Base-by-base conservation (phyloP, 306 rosid genomes). In the Prunus kanzakura region DNA sequence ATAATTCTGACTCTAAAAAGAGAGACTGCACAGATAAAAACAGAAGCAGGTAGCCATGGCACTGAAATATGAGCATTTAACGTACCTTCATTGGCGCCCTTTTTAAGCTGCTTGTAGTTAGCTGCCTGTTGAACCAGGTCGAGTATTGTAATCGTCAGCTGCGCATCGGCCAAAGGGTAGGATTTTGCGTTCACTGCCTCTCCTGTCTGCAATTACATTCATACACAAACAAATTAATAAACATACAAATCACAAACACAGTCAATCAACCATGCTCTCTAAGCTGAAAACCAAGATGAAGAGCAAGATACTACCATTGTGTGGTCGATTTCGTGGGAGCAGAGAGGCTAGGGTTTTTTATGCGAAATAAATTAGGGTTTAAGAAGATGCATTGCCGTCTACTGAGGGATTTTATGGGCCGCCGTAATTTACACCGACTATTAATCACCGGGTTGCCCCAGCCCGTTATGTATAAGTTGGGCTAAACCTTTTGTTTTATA, bases 121-220 rank as follows among this genome's bases (percentile, higher is more conserved):
- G 96, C 82, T 62, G 97, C 96, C 80, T 94, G 98, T 69, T 94
- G 98, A 81, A 91, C 89, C 77, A 94, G 96, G 51, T 94, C 97
- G 71, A 94, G 46, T 4, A 91, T 91, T 16, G 97, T 91, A 58
- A 92, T 89, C 0, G 89, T 73, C 25, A 94, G 88, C 72, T 94
- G 97, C 0, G 97, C 79, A 73, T 94, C 96, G 0, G 96, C 96
- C 90, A 92, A 76, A 18, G 97, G 98, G 66, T 94, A 94, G 0
- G 95, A 97, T 58, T 94, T 94, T 3, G 98, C 90, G 79, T 91
- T 91, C 64, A 90, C 96, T 76, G 88, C 81, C 66, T 91, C 98
- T 76, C 85, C 96, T 1, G 94, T 87, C 94, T 91, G 89, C 87
- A 74, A 32, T 38, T 43, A 13, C 71, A 19, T 66, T 47, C 49